A percentile compares a stretch with the other conserved stretches of the same genome.
Evolutionary conservation across 805 yeast species (phyloP).

Genomic region (Crinitomyces ghanaensis): DNA sequence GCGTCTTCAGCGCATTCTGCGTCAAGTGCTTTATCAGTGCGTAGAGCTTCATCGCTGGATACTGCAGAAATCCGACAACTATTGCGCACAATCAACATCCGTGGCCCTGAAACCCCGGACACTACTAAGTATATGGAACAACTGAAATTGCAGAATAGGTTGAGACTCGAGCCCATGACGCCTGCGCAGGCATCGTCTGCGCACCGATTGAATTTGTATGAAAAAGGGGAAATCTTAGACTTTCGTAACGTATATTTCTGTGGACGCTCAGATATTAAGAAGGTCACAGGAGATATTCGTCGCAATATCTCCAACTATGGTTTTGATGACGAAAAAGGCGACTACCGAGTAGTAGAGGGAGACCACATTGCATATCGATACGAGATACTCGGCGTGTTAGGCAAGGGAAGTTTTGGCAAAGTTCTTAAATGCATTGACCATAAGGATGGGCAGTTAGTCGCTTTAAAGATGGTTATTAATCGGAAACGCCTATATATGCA

Average conservation of each 20-base stretch:
- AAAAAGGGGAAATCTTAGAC: conserved; percentile 48
- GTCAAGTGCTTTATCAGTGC: no score
- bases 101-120: no score
- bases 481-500: conserved; percentile 65
- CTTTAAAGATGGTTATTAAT: conserved; percentile 66
- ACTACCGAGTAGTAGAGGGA: conserved; percentile 41
- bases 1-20: no score
- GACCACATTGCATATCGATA: conserved; percentile 74
- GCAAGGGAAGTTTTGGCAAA: conserved; percentile 75
- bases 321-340: conserved; percentile 59
- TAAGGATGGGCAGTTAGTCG: conserved; percentile 45
- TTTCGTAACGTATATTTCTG: conserved; percentile 39
- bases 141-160: no score
- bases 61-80: no score
- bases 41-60: no score
- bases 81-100: no score
- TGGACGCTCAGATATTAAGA: conserved; percentile 27
- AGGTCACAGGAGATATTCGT: conserved; percentile 15
- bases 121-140: no score
- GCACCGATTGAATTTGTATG: conserved; percentile 37
- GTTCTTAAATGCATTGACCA: conserved; percentile 64
- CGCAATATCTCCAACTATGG: conserved; percentile 40
- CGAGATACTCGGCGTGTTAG: conserved; percentile 47
- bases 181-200: conserved; percentile 16
- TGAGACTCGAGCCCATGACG: conserved; percentile 10